Evolutionary conservation across 805 yeast genomes (phyloP).

Genomic region (Schwanniomyces yamadae): DNA sequence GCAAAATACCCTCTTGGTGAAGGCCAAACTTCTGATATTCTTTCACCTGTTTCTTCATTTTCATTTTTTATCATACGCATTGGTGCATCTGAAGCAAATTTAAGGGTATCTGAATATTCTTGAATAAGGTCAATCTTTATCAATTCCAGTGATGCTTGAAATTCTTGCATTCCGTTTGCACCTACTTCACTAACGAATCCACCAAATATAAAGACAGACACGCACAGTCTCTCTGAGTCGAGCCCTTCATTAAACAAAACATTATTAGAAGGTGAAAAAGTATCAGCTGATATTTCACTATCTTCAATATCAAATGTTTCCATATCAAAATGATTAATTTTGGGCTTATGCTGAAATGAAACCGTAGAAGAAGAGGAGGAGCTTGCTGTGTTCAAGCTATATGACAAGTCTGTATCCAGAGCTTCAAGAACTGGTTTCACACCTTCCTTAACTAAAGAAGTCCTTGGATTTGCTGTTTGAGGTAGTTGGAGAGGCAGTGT

Average conservation of each 20-base stretch:
- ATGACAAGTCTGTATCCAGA: background rate
- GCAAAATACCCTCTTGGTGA: conserved; percentile 42
- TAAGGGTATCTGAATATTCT: too few relatives aligned
- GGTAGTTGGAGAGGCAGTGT: conserved; percentile 16
- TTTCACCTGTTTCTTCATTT: too few relatives aligned
- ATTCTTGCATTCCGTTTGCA: conserved; percentile 16
- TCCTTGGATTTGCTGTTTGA: background rate
- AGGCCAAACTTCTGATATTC: conserved; percentile 31
- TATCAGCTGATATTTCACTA: too few relatives aligned
- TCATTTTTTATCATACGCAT: too few relatives aligned
- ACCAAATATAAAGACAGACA: conserved; percentile 38
- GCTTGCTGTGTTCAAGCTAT: background rate
- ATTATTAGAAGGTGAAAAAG: too few relatives aligned
- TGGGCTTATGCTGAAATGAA: too few relatives aligned
- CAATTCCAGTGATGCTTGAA: conserved; percentile 33
- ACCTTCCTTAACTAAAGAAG: too few relatives aligned
- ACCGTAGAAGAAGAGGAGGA: background rate
- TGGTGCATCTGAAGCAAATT: too few relatives aligned
- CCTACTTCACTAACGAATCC: conserved; percentile 26
- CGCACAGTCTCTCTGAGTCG: conserved; percentile 17
- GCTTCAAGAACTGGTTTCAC: too few relatives aligned
- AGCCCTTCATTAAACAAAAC: too few relatives aligned
- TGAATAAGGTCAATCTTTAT: conserved; percentile 32
- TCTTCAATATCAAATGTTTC: too few relatives aligned
- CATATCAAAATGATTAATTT: too few relatives aligned